Evolutionary conservation across 768 basidiomycete species (phyloP).

Genomic region (Galerina sulciceps): DNA sequence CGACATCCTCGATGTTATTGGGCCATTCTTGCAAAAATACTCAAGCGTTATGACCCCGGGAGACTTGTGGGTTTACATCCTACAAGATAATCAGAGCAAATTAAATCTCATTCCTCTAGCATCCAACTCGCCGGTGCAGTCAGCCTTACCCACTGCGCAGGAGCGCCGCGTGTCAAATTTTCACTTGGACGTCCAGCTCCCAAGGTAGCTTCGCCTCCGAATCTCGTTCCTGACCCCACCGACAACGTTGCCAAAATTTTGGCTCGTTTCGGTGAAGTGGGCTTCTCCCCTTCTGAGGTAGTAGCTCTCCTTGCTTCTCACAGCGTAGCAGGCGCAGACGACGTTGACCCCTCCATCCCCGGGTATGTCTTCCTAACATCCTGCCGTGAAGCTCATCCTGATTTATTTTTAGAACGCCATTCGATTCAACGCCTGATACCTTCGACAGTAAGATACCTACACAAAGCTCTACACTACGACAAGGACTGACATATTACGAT

Average conservation of each 20-base stretch:
- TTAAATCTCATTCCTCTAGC: not conserved
- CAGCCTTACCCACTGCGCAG: constrained; percentile 43
- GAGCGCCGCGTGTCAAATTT: constrained; percentile 44
- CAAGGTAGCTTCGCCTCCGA: constrained; percentile 31
- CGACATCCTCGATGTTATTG: constrained; percentile 8
- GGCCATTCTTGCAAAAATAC: constrained; percentile 8
- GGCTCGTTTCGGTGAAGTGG: constrained; percentile 37
- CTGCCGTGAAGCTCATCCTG: not conserved
- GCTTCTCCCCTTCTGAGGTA: constrained; percentile 36
- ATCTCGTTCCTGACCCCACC: constrained; percentile 13
- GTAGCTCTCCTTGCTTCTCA: constrained; percentile 36
- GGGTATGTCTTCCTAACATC: not conserved
- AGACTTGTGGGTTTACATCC: constrained; percentile 4
- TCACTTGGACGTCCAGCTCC: constrained; percentile 40
- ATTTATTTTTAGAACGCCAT: constrained; percentile 12
- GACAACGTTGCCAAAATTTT: constrained; percentile 33
- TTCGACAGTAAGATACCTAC: constrained; percentile 35
- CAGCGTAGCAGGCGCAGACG: constrained; percentile 30
- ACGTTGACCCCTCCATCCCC: constrained; percentile 30
- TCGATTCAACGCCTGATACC: constrained; percentile 47
- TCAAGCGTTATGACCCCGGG: constrained; percentile 2
- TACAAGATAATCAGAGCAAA: not conserved
- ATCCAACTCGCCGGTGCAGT: constrained; percentile 41
- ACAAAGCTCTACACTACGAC: no score
- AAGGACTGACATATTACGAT: not conserved